Evolutionary conservation across 208 protist genomes (phyloP), one percentile per base, ranked within the genome.

Genomic region (Acanthamoeba quina): DNA sequence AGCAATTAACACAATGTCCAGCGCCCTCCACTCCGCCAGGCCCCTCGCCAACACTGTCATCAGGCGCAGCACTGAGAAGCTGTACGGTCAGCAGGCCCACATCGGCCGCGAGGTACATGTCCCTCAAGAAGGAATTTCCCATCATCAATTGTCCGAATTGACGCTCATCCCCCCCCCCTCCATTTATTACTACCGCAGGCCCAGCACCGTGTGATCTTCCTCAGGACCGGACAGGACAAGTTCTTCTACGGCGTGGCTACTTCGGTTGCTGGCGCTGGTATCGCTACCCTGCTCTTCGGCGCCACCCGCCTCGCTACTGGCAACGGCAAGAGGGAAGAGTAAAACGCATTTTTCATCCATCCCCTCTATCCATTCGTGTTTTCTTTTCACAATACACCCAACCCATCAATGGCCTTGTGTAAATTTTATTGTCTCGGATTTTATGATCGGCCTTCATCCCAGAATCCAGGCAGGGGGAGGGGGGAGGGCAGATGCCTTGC

Each of bases 1-100:
- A 62, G 21, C 21, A 41, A 7, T 15, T 49, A 6, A 78, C 1
- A 78, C 31, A 49, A 78, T 78, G 70, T 78, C 70, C 37, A 78
- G 70, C 70, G 70, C 70, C 34, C 70, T 78, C 37, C n/a, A 78
- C 70, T 78, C 70, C 70, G 70, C 70, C 70, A 78, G 70, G 70
- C 70, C 70, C 37, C n/a, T 47, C 5, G 70, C 70, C 70, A 78
- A 41, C 34, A 78, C 3, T 17, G n/a, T 78, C 37, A 78, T 78
- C 34, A 78, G 21, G 70, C 70, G 70, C 70, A 78, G 70, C 70
- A 78, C 70, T 78, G 37, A 78, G 70, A 78, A 78, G 70, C 70
- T 78, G 70, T 78, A 78, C 70, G 37, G 37, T 34, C 31, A 78
- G 70, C 70, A 78, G 70, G 70, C 70, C 49, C 10, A n/a, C 70